Conservation (phyloP, 768 basidiomycete species). For the Piloderma croceum region DNA sequence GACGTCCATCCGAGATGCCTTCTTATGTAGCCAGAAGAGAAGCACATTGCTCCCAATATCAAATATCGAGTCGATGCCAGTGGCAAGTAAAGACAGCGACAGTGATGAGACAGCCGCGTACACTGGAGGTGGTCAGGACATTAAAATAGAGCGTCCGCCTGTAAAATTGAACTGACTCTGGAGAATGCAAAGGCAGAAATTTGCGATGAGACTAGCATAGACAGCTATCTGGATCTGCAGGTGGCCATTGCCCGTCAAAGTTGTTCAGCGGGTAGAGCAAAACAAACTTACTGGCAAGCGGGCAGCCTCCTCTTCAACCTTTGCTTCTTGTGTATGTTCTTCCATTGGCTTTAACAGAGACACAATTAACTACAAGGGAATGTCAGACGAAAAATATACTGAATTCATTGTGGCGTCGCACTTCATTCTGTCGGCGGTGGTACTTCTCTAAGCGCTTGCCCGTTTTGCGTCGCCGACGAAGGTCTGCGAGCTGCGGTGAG, state of each 20-base stretch:
- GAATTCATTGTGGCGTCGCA: too few species aligned
- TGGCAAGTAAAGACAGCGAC: conserved; percentile 84
- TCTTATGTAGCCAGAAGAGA: conserved; percentile 73
- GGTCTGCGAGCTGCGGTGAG: conserved; percentile 54
- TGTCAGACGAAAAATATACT: conserved; percentile 1
- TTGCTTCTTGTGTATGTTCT: conserved; percentile 79
- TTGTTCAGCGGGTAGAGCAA: neutral
- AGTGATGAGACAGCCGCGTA: conserved; percentile 86
- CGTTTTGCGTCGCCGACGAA: conserved; percentile 50
- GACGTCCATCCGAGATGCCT: conserved; percentile 62
- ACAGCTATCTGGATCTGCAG: conserved; percentile 81
- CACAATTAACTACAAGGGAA: conserved; percentile 60
- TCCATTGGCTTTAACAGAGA: conserved; percentile 89
- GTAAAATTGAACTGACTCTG: conserved; percentile 45
- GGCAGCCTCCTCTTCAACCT: conserved; percentile 56
- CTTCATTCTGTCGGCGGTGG: conserved; percentile 70
- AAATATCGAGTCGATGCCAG: conserved; percentile 82
- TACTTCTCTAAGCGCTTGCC: conserved; percentile 63
- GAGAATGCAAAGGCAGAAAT: conserved; percentile 64
- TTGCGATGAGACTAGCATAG: conserved; percentile 75
- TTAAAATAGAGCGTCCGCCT: neutral
- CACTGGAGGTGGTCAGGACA: conserved; percentile 44
- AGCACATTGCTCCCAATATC: conserved; percentile 81
- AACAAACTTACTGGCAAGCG: conserved; percentile 54
- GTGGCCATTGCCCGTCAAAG: neutral